Conservation (phyloP, 192 early-diverging fungal species). For the Linderina pennispora region DNA sequence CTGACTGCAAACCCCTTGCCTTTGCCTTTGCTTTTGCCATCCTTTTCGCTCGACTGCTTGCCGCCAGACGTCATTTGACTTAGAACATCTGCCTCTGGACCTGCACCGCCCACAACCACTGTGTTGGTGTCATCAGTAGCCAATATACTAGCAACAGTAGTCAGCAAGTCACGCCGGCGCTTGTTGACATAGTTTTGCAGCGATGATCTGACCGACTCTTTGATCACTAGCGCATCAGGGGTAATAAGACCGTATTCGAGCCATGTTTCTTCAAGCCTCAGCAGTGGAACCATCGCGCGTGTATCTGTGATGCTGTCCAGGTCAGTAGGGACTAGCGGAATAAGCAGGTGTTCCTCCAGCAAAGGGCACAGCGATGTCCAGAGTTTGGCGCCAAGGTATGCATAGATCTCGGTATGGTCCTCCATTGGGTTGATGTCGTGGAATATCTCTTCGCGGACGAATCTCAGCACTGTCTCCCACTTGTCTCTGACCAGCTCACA, state of each 20-base stretch:
- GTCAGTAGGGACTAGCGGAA: slow-evolving; percentile 18
- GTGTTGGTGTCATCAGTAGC: slow-evolving; percentile 34
- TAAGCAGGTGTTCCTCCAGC: slow-evolving; percentile 12
- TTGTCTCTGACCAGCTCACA: slow-evolving; percentile 23
- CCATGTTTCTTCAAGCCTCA: slow-evolving; percentile 36
- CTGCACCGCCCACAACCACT: slow-evolving; percentile 25
- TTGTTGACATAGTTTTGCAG: slow-evolving; percentile 26
- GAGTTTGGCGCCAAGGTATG: slow-evolving; percentile 21
- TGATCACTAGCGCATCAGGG: slow-evolving; percentile 9
- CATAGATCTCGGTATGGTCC: slow-evolving; percentile 26
- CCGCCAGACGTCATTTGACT: slow-evolving; percentile 1
- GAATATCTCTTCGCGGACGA: slow-evolving; percentile 36
- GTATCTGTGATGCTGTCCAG: slow-evolving; percentile 16
- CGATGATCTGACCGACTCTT: slow-evolving; percentile 14
- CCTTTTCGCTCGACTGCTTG: slow-evolving; percentile 8
- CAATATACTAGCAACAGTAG: slow-evolving; percentile 18
- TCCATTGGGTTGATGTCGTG: slow-evolving; percentile 28
- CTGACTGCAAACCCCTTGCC: not conserved
- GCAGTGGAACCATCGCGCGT: slow-evolving; percentile 20
- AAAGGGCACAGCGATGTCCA: slow-evolving; percentile 23
- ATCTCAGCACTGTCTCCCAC: slow-evolving; percentile 25
- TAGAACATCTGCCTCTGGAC: slow-evolving; percentile 10
- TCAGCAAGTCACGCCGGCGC: slow-evolving; percentile 32
- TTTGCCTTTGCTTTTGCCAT: not conserved
- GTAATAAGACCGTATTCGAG: slow-evolving; percentile 18